These are phyloP conservation scores for Acanthamoeba sp. DNA, from an alignment of 208 protist genomes.

Conservation along the genomic window DNA sequence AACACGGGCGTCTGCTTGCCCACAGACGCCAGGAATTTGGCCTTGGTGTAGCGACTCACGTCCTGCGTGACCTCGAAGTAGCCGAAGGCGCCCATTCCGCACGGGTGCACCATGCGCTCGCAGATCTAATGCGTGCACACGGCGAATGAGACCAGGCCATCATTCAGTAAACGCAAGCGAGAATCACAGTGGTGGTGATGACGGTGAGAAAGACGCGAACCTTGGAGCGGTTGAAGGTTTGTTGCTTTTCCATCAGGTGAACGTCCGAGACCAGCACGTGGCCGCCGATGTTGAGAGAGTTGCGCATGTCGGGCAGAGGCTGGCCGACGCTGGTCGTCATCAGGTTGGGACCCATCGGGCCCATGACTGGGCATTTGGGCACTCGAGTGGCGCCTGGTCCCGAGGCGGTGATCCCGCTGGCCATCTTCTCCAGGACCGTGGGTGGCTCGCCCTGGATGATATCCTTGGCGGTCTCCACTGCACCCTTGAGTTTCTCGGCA, in stretches of 20 bases:
- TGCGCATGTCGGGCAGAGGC: not conserved
- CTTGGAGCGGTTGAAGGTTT: slow-evolving; percentile 69
- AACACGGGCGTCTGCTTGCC: slow-evolving; percentile 91
- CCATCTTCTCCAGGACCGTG: not conserved
- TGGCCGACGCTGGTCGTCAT: slow-evolving; percentile 18
- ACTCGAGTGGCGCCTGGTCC: not conserved
- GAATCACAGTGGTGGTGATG: not conserved
- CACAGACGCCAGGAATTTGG: slow-evolving; percentile 88
- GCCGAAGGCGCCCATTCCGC: slow-evolving; percentile 85
- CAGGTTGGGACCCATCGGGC: not conserved
- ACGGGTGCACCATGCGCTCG: slow-evolving; percentile 87
- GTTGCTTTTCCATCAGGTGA: slow-evolving; percentile 65
- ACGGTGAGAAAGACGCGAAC: not conserved
- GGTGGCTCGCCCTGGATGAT: slow-evolving; percentile 2
- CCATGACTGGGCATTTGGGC: not conserved
- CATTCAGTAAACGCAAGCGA: too few species aligned
- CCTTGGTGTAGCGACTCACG: slow-evolving; percentile 88
- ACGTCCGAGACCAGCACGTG: slow-evolving; percentile 13
- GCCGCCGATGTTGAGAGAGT: slow-evolving; percentile 38
- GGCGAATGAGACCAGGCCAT: too few species aligned
- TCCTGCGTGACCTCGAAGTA: slow-evolving; percentile 89
- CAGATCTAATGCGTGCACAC: slow-evolving; percentile 85
- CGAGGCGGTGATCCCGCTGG: slow-evolving; percentile 19
- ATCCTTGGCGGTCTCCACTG: not conserved
- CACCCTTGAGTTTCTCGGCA: not conserved